Conservation (phyloP, 768 basidiomycete genomes). For the Pisolithus marmoratus region DNA sequence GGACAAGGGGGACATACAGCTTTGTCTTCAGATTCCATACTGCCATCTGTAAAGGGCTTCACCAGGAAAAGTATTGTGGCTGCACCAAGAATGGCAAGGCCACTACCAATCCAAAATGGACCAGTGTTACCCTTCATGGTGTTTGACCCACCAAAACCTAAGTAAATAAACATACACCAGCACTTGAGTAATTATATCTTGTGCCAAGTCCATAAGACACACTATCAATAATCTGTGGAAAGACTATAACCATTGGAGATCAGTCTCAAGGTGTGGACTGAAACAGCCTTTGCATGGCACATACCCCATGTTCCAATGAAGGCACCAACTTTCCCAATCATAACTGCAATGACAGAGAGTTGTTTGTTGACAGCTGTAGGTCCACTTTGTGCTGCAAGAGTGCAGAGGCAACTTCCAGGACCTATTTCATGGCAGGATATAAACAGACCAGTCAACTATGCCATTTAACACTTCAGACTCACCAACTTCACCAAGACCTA, state of each 20-base stretch:
- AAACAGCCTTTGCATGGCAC: constrained; percentile 16
- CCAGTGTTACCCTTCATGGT: constrained; percentile 51
- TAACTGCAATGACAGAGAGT: constrained; percentile 81
- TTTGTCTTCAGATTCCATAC: constrained; percentile 72
- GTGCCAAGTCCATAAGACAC: not conserved
- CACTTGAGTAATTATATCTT: not conserved
- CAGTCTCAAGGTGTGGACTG: not conserved
- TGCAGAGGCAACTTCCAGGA: constrained; percentile 76
- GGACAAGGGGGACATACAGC: constrained; percentile 34
- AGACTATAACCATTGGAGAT: not conserved
- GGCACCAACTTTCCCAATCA: constrained; percentile 79
- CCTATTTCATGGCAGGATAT: too few species aligned
- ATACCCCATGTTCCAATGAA: constrained; percentile 77
- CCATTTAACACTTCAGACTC: constrained; percentile 12
- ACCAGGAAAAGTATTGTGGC: constrained; percentile 69
- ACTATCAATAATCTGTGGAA: not conserved
- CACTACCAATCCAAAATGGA: too few species aligned
- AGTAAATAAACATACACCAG: not conserved
- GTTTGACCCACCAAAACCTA: constrained; percentile 56
- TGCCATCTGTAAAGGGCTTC: constrained; percentile 65
- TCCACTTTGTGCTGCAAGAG: constrained; percentile 78
- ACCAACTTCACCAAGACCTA: constrained; percentile 85
- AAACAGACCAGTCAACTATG: not conserved
- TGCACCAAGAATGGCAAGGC: too few species aligned
- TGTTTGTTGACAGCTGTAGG: too few species aligned